phyloP scores from a whole-genome alignment of 495 filamentous ascomycete species.

The Daldinia grandis region DNA sequence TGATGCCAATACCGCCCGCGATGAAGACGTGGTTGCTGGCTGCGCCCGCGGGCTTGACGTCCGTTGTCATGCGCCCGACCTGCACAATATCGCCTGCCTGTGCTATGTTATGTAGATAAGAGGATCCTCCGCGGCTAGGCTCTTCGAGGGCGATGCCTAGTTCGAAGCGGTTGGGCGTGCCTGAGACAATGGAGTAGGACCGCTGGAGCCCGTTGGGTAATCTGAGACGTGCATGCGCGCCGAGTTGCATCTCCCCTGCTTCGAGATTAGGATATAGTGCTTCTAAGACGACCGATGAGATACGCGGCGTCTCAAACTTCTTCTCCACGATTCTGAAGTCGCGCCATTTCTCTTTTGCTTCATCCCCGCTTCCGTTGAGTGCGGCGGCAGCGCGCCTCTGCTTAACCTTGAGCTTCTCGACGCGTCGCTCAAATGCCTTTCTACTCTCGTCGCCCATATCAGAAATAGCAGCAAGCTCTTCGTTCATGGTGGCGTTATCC shows the following conservation, averaged over 20 bases:
- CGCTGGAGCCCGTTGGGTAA: slow-evolving; percentile 55
- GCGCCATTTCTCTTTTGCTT: slow-evolving; percentile 50
- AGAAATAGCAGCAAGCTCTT: slow-evolving; percentile 53
- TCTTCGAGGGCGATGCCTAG: slow-evolving; percentile 58
- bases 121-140: slow-evolving; percentile 57
- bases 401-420: slow-evolving; percentile 47
- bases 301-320: slow-evolving; percentile 49
- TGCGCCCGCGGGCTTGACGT: slow-evolving; percentile 43
- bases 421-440: slow-evolving; percentile 50
- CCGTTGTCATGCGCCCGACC: slow-evolving; percentile 53
- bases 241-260: slow-evolving; percentile 38
- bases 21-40: slow-evolving; percentile 62
- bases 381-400: slow-evolving; percentile 46
- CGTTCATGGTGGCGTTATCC: slow-evolving; percentile 54
- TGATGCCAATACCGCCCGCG: slow-evolving; percentile 62
- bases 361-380: slow-evolving; percentile 30
- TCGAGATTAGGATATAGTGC: slow-evolving; percentile 41
- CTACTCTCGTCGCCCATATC: slow-evolving; percentile 59
- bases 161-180: slow-evolving; percentile 51
- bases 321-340: slow-evolving; percentile 57
- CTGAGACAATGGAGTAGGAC: slow-evolving; percentile 60
- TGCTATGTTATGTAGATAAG: slow-evolving; percentile 52
- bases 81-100: slow-evolving; percentile 57
- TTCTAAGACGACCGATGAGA: slow-evolving; percentile 54
- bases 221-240: slow-evolving; percentile 55